Base-by-base conservation (phyloP, 139 green algal species). In the Coelastrella sp. region DNA sequence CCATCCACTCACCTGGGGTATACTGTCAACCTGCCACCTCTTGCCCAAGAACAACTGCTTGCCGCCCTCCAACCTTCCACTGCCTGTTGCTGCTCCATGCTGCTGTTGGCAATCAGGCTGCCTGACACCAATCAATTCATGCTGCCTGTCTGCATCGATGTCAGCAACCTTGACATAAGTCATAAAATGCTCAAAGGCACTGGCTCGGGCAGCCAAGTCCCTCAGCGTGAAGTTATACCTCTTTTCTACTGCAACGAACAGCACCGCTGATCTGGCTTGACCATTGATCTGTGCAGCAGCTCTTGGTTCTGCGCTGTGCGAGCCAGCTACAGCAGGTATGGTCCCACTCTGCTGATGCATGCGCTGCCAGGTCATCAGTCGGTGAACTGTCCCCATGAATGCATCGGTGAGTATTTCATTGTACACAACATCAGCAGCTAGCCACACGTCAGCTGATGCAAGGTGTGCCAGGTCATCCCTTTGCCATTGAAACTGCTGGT, bases 371-470 rank as follows among this genome's bases (percentile, higher is more conserved):
- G 7, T 10, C 85, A 91, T 79, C 57, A 92, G 68, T 15, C 63
- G 25, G 49, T 72, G 15, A 8, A 85, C 90, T 60, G 85, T 66
- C 19, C 66, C 56, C 70, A 92, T 79, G 79, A 92, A 90, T 0
- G 70, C 79, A 25, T 90, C 85, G 35, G 90, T 92, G 24, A 92
- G 58, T 58, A 74, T 72, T 22, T 87, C 74, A 61, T 92, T 79
- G 58, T 92, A 92, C 58, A 92, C 85, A 9, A 82, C 74, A 74
- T 92, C 90, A 1, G 68, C 90, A 59, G 85, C 90, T 56, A 92
- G 79, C 59, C 89, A 65, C 8, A 90, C 15, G 8, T 56, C n/a
- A 7, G 74, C 61, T 19, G 61, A 19, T 20, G n/a, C 57, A 9
- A 90, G 87, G 25, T 22, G 19, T 20, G 61, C 19, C 78, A 87